Base-by-base conservation (phyloP, 441 rosid genomes). In the Raphanus hybrid region DNA sequence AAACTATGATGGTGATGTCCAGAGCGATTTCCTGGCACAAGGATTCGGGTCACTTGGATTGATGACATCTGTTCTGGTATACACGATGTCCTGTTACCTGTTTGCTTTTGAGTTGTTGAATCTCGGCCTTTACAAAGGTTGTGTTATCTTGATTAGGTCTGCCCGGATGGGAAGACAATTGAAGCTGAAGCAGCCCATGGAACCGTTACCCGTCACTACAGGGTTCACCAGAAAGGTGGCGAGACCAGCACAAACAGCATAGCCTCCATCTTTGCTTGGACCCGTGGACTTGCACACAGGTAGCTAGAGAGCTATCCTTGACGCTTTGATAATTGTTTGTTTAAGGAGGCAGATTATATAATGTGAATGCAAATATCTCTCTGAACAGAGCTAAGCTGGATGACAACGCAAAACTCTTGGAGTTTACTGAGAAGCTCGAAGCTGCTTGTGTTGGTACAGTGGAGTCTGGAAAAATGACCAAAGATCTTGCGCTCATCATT, bases 121-220 rank as follows among this genome's bases (percentile, higher is more conserved):
- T 59, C 37, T 11, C 50, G 32, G 65, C 73, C 29, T 64, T 73
- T 23, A 69, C 67, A 29, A 59, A 0, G 71, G 43, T 5, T 75
- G 74, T 72, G 61, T 69, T 8, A 2, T 76, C 3, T 74, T 32
- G 45, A 15, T 69, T 86, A 96, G 99, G 97, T 96, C 39, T 96
- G 99, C 74, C 98, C 98, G 0, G 98, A 96, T 74, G 98, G 98
- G 43, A 93, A 87, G 83, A 93, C 99, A 0, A 92, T 96, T 54
- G 99, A 92, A 87, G 94, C 99, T 27, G 98, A 96, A 86, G 99
- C 98, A 37, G 99, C 99, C 3, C 99, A 96, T 64, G 98, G 99
- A 54, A 96, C 99, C 0, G 98, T 96, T 16, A 96, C 99, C 2
- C 88, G 98, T 41, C 99, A 96, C 87, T 96, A 75, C 79, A 85